Percentiles rank a stretch among this genome's conserved stretches.
These are phyloP conservation scores for Platanus orientalis DNA, from an alignment of 164 flowering plant species.

Conservation along the genomic window DNA sequence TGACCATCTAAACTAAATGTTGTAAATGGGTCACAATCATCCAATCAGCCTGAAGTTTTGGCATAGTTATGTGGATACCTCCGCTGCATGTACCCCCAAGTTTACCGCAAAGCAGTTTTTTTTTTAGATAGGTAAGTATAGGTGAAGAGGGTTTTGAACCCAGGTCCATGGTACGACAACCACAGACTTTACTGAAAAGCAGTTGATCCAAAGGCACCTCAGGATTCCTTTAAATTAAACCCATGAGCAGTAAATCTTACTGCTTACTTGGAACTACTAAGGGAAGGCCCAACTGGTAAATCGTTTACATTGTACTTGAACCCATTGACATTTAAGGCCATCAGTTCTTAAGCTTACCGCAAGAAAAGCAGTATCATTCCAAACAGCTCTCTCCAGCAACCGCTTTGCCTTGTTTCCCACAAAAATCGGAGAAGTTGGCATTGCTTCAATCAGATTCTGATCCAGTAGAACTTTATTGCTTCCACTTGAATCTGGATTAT, in stretches of 20 bases:
- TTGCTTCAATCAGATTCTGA: slow-evolving; percentile 93
- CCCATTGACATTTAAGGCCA: not conserved
- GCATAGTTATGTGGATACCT: not conserved
- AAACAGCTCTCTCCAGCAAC: slow-evolving; percentile 91
- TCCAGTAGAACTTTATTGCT: slow-evolving; percentile 90
- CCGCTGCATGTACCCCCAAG: not conserved
- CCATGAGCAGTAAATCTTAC: too few species aligned
- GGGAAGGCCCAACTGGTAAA: not conserved
- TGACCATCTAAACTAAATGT: not conserved
- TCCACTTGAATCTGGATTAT: slow-evolving; percentile 88
- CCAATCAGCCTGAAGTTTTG: not conserved
- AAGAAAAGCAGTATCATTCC: slow-evolving; percentile 98
- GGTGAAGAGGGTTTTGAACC: too few species aligned
- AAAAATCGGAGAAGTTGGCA: slow-evolving; percentile 98
- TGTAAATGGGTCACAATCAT: slow-evolving; percentile 1
- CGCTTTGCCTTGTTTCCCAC: slow-evolving; percentile 97
- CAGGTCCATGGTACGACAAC: too few species aligned
- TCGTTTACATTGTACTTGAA: not conserved
- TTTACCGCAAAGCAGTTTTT: too few species aligned
- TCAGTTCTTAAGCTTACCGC: slow-evolving; percentile 59
- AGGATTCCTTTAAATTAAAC: too few species aligned
- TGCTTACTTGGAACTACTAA: too few species aligned
- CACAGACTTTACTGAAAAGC: not conserved
- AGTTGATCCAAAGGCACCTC: too few species aligned
- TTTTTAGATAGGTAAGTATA: too few species aligned